Evolutionary conservation across 805 yeast genomes (phyloP).

Genomic region (Sugiyamaella marilandica): DNA sequence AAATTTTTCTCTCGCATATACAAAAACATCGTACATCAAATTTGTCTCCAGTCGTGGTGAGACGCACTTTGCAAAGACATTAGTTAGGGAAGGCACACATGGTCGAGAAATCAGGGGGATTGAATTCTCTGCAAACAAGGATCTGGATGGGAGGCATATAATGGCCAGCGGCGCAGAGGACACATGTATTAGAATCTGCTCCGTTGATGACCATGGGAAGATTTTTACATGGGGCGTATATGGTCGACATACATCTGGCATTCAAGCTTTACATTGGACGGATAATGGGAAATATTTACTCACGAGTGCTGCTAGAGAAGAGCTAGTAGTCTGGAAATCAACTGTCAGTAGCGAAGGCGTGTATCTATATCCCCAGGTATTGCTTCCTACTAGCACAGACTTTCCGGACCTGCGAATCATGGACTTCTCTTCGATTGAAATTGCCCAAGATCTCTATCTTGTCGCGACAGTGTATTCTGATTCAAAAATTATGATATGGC

Average conservation of each 20-base stretch:
- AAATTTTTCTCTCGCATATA: conserved; percentile 48
- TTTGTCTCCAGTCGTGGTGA: conserved; percentile 28
- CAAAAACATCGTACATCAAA: conserved; percentile 47
- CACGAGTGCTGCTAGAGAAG: conserved; percentile 71
- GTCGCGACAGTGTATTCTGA: conserved; percentile 79
- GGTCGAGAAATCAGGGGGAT: conserved; percentile 88
- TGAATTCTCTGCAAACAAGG: conserved; percentile 41
- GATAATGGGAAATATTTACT: conserved; percentile 37
- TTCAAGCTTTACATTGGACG: conserved; percentile 64
- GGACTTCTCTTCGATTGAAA: conserved; percentile 60
- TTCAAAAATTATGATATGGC: conserved; percentile 67
- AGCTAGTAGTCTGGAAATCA: conserved; percentile 74
- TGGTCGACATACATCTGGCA: conserved; percentile 82
- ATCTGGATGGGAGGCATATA: conserved; percentile 29
- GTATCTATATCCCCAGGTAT: conserved; percentile 43
- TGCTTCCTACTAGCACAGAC: conserved; percentile 50
- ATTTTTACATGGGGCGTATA: conserved; percentile 53
- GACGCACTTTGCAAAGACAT: conserved; percentile 9
- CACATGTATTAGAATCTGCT: conserved; percentile 63
- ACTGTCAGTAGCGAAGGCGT: conserved; percentile 38
- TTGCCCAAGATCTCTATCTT: conserved; percentile 33
- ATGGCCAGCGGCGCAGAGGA: conserved; percentile 86
- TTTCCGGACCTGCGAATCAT: conserved; percentile 84
- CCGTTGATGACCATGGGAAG: conserved; percentile 37
- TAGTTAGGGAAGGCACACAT: conserved; percentile 64